Evolutionary conservation across 208 protist genomes (phyloP), one percentile per base, ranked within the genome.

Genomic region (Leishmania mexicana): DNA sequence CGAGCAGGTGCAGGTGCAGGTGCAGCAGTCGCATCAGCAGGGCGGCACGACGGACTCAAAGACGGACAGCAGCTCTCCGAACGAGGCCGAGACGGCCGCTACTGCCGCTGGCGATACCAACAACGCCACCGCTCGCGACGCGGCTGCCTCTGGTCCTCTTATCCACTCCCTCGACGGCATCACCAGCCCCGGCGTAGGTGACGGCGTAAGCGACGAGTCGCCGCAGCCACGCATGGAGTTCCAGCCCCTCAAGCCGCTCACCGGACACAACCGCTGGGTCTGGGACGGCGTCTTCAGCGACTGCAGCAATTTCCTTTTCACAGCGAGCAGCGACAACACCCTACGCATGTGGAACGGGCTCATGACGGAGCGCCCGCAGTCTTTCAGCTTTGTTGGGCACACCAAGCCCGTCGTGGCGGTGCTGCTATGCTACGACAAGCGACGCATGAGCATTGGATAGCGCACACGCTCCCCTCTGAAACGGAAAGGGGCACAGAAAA

Each of bases 241-340:
- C 68, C 86, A 79, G 51, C 75, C 85, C 24, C 76, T 97, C 31
- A 92, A 92, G 72, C 93, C 94, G 17, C 80, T 97, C 42, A 80
- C 80, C 17, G 92, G 90, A 19, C 94, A 97, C 80, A 85, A 86
- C 54, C 92, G 94, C 19, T 97, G 94, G 93, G 94, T 97, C 31
- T 97, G 94, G 93, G 94, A 96, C 79, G 88, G 92, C 78, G 94
- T 89, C 15, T 95, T 97, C 80, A 95, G 91, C 72, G 92, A 92
- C 74, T 95, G 91, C 83, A 83, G 91, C 57, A 81, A 84, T 31
- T 94, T 87, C 81, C 81, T 97, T 53, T 93, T 97, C 83, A 94
- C 88, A 0, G 92, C 86, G 8, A 97, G 94, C 85, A 97, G 94
- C 71, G 94, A 97, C 79, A 88, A 87, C 65, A 83, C 84, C 45